Percentiles rank a stretch among this genome's conserved stretches.
Evolutionary conservation across 345 rosid genomes (phyloP).

Genomic region (Corymbia maculata): DNA sequence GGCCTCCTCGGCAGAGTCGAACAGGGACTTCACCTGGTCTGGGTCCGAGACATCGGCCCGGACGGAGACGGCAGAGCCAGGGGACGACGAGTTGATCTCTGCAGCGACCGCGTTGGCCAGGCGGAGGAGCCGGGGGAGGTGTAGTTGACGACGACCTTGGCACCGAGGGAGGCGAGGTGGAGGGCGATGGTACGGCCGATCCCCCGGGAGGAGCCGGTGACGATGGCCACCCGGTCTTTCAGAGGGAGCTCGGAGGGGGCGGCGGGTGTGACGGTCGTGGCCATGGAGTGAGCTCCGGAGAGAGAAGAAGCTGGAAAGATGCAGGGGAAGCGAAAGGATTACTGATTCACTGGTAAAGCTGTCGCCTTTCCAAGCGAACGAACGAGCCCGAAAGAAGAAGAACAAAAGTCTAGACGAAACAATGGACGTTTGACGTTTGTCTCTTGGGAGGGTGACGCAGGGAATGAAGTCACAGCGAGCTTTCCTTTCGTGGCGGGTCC

Average conservation of each 20-base stretch:
- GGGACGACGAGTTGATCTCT: slow-evolving; percentile 9
- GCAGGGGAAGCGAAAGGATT: neutral
- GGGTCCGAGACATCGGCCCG: slow-evolving; percentile 26
- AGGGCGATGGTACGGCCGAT: slow-evolving; percentile 26
- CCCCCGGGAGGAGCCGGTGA: slow-evolving; percentile 37
- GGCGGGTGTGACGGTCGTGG: neutral
- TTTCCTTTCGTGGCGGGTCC: neutral
- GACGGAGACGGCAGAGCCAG: slow-evolving; percentile 9
- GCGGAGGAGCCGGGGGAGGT: slow-evolving; percentile 6
- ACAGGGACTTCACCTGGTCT: slow-evolving; percentile 20
- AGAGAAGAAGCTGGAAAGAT: neutral
- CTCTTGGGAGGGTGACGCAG: neutral
- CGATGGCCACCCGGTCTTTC: slow-evolving; percentile 22
- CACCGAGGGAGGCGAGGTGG: slow-evolving; percentile 32
- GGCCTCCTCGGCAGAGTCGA: slow-evolving; percentile 23
- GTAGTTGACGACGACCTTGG: slow-evolving; percentile 22
- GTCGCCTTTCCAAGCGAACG: neutral
- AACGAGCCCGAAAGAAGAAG: neutral
- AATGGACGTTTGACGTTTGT: neutral
- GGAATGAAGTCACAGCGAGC: neutral
- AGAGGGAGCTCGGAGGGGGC: slow-evolving; percentile 1
- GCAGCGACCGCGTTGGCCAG: slow-evolving; percentile 13
- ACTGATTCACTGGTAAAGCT: neutral
- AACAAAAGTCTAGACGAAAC: neutral
- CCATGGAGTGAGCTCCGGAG: neutral